Conservation (phyloP, 441 rosid genomes). For the Adansonia rubrostipa region DNA sequence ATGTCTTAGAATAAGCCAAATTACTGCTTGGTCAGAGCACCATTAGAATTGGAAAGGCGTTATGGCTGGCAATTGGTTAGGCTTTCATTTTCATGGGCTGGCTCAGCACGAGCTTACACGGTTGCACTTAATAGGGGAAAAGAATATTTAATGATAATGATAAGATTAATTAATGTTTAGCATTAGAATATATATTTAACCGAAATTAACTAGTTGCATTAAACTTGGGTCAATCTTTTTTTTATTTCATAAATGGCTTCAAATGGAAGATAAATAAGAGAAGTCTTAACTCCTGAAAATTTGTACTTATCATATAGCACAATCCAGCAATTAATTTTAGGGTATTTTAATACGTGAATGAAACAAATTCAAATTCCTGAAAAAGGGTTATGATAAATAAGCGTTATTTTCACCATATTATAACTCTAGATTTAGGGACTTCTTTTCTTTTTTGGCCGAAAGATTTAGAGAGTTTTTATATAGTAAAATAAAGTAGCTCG, state of each 20-base stretch:
- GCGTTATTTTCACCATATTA: not conserved
- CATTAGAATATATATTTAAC: not conserved
- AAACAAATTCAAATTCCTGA: not conserved
- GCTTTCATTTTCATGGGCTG: constrained; percentile 31
- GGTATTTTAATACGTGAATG: not conserved
- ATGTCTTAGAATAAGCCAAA: not conserved
- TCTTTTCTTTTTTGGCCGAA: too few relatives aligned
- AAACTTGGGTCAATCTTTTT: not conserved
- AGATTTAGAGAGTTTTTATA: too few relatives aligned
- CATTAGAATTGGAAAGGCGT: constrained; percentile 19
- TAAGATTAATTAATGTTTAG: not conserved
- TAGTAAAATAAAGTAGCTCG: too few relatives aligned
- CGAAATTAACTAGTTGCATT: not conserved
- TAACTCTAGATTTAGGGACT: not conserved
- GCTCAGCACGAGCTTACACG: not conserved
- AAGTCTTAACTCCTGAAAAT: not conserved
- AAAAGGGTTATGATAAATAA: not conserved
- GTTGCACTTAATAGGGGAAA: not conserved
- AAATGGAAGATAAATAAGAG: not conserved
- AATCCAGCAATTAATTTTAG: not conserved
- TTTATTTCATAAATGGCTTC: not conserved
- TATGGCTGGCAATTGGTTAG: constrained; percentile 27
- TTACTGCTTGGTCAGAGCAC: constrained; percentile 19
- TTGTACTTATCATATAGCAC: not conserved
- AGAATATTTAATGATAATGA: not conserved